Base-by-base conservation (phyloP, 2,329 filamentous ascomycete genomes). In the Scopulariopsis brevicaulis region DNA sequence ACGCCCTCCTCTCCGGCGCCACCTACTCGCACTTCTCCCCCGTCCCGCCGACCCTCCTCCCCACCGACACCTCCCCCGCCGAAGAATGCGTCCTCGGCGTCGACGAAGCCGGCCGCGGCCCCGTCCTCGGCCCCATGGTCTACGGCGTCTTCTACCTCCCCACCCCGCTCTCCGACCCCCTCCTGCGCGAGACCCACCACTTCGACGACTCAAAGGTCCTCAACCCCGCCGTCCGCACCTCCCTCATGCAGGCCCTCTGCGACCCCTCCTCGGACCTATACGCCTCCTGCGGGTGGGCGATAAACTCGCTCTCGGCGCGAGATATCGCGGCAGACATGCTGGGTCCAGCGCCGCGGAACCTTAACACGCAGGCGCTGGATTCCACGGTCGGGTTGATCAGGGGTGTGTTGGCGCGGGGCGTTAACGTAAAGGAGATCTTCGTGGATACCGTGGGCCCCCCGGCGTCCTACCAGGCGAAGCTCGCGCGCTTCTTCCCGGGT, bases 151-250 rank as follows among this genome's bases (percentile, higher is more conserved):
- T 86, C 74, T 85, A 81, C 74, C 89, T 95, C 63, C 95, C 95
- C 56, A 71, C 89, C 1, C 79, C 84, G 0, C 76, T 84, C 32
- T 81, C 86, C 28, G 84, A 86, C 67, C 80, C 87, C 1, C 83
- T 96, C 32, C 84, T 97, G 24, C 87, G 89, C 56, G 73, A 82
- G 40, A 83, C 84, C 4, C 87, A 96, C 75, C 88, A 86, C 75
- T 96, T 96, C 73, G 88, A 96, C 77, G 93, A 97, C 77, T 95
- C 89, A 69, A 97, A 97, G 74, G 89, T 91, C 5, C 83, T 97
- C 46, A 95, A 88, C 0, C 83, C 92, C 0, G 75, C 78, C n/a
- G 83, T 93, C 43, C 90, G 93, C 62, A 86, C 88, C 15, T 72
- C 78, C 10, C 81, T 97, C 14, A 81, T 86, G 79, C 70, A 74